Conservation (phyloP, 2,329 filamentous ascomycete species). For the Canariomyces notabilis region DNA sequence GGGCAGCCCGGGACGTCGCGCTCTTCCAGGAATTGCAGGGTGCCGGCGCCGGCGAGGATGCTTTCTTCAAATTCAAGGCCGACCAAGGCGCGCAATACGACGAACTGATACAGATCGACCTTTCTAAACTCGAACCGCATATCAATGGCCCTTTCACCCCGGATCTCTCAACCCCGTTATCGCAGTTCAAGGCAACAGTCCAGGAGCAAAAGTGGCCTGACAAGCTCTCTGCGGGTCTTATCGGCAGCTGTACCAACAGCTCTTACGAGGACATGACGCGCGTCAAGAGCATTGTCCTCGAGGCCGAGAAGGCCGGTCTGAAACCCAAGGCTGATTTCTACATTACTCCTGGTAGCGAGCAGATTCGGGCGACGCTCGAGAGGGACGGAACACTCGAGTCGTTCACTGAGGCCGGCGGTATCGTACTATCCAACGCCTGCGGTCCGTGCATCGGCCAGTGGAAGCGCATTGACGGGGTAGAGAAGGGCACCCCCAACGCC, state of each 20-base stretch:
- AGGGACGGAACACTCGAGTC: slow-evolving; percentile 82
- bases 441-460: slow-evolving; percentile 93
- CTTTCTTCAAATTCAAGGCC: slow-evolving; percentile 63
- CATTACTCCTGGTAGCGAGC: slow-evolving; percentile 92
- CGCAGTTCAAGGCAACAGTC: slow-evolving; percentile 80
- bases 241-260: slow-evolving; percentile 97
- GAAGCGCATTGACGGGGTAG: slow-evolving; percentile 81
- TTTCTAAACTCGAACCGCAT: slow-evolving; percentile 86
- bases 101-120: slow-evolving; percentile 82
- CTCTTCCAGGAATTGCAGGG: slow-evolving; percentile 52
- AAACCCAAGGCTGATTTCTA: slow-evolving; percentile 90
- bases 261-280: slow-evolving; percentile 99
- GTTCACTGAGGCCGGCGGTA: slow-evolving; percentile 80
- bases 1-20: slow-evolving; percentile 63
- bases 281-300: slow-evolving; percentile 86
- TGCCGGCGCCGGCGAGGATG: slow-evolving; percentile 40
- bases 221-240: slow-evolving; percentile 85
- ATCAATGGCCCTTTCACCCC: slow-evolving; percentile 97
- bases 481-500: slow-evolving; percentile 83
- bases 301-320: slow-evolving; percentile 82
- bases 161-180: slow-evolving; percentile 88
- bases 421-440: slow-evolving; percentile 90
- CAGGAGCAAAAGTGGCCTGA: slow-evolving; percentile 84
- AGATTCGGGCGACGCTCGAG: slow-evolving; percentile 90
- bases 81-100: slow-evolving; percentile 85